Percentiles rank a stretch among this genome's conserved stretches.
Conservation (phyloP, 306 rosid species). For the Bauhinia variegata region DNA sequence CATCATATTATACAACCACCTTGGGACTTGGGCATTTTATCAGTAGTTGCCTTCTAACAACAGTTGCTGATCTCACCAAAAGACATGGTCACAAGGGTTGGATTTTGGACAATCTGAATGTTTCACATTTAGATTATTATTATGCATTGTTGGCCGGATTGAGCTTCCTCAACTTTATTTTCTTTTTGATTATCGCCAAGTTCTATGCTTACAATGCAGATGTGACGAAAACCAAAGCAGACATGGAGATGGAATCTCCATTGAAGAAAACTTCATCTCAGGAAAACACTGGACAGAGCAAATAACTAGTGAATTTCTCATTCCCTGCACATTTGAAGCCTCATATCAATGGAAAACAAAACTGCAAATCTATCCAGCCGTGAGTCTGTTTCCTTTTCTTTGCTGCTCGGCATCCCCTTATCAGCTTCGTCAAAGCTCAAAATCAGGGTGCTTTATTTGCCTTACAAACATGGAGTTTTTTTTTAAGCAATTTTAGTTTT, state of each 20-base stretch:
- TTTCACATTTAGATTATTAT: conserved; percentile 65
- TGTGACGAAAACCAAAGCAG: conserved; percentile 30
- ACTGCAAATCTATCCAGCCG: too few relatives aligned
- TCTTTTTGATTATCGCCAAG: conserved; percentile 52
- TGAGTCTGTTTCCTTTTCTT: too few relatives aligned
- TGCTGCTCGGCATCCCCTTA: too few relatives aligned
- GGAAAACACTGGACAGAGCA: too few relatives aligned
- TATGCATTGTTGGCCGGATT: conserved; percentile 65
- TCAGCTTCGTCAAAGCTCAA: too few relatives aligned
- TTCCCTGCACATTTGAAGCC: too few relatives aligned
- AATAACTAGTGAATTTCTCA: background rate
- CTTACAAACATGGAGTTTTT: too few relatives aligned
- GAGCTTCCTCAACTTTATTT: conserved; percentile 57
- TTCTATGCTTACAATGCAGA: conserved; percentile 58
- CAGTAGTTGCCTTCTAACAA: conserved; percentile 58
- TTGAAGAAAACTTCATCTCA: too few relatives aligned
- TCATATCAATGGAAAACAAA: too few relatives aligned
- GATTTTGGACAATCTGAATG: conserved; percentile 71
- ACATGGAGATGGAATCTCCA: conserved; percentile 31
- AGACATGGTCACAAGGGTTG: conserved; percentile 60
- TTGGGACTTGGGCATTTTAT: conserved; percentile 70
- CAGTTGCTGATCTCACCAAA: conserved; percentile 59
- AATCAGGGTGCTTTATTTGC: too few relatives aligned
- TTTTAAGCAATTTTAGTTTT: too few relatives aligned
- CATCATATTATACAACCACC: conserved; percentile 62